phyloP scores from a whole-genome alignment of 2,329 filamentous ascomycete species.

The Lecanicillium sp. region DNA sequence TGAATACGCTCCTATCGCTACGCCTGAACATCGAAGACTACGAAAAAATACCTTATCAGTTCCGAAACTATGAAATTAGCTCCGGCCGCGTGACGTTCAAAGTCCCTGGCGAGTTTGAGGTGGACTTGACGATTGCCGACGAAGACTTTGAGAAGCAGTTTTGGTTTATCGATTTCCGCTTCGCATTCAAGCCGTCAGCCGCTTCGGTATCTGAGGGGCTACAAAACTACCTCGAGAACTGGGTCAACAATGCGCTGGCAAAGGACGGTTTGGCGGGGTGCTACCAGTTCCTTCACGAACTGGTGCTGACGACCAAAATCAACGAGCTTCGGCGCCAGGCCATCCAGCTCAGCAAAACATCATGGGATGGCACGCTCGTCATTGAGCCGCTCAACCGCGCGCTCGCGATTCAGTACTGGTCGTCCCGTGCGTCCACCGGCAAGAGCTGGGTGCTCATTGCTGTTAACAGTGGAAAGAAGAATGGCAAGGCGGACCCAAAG shows the following conservation, averaged over 20 bases:
- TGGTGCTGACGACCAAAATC: conserved; percentile 86
- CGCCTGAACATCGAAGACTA: conserved; percentile 81
- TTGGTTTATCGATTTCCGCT: conserved; percentile 89
- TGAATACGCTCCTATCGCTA: conserved; percentile 78
- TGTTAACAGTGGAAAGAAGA: conserved; percentile 58
- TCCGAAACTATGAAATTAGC: conserved; percentile 70
- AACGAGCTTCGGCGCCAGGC: conserved; percentile 76
- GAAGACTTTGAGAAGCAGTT: conserved; percentile 80
- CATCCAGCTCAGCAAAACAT: conserved; percentile 56
- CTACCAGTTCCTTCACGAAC: conserved; percentile 81
- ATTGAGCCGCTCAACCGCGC: conserved; percentile 76
- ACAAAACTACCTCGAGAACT: conserved; percentile 60
- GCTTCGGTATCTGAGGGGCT: conserved; percentile 55
- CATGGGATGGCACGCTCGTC: conserved; percentile 73
- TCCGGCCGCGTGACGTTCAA: conserved; percentile 88
- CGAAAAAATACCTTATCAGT: conserved; percentile 66
- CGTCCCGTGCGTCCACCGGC: conserved; percentile 42
- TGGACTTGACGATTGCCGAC: conserved; percentile 85
- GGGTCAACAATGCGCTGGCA: conserved; percentile 65
- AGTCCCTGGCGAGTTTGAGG: conserved; percentile 79
- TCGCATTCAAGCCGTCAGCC: conserved; percentile 68
- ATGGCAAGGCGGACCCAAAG: conserved; percentile 33
- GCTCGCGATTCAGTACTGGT: conserved; percentile 89
- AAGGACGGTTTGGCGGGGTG: conserved; percentile 70
- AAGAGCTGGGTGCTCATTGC: conserved; percentile 93